Percentiles rank a stretch among this genome's conserved stretches.
phyloP scores from a whole-genome alignment of 805 yeast genomes.

The Candida xyloterini region DNA sequence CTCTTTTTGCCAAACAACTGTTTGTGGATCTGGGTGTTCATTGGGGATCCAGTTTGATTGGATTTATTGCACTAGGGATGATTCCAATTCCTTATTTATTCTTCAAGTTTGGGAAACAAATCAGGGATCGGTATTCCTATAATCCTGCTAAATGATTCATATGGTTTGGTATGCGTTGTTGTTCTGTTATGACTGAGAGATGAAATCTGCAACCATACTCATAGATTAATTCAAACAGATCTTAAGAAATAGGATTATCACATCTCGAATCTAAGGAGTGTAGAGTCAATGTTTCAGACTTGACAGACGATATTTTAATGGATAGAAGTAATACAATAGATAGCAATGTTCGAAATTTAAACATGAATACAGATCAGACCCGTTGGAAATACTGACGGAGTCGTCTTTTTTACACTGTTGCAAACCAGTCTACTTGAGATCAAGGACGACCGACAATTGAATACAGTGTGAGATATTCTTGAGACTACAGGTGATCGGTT shows the following conservation, averaged over 20 bases:
- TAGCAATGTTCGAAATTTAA: background rate
- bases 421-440: background rate
- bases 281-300: background rate
- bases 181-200: background rate
- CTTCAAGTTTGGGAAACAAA: slow-evolving; percentile 48
- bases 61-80: slow-evolving; percentile 49
- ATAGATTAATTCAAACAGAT: background rate
- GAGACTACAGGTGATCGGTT: background rate
- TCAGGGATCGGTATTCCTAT: slow-evolving; percentile 4
- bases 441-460: background rate
- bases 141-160: slow-evolving; percentile 26
- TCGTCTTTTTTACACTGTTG: background rate
- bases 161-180: background rate
- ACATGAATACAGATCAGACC: background rate
- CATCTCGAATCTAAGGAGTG: background rate
- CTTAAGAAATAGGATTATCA: background rate
- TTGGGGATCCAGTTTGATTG: slow-evolving; percentile 69
- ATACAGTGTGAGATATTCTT: background rate
- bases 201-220: background rate
- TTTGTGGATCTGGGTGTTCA: slow-evolving; percentile 57
- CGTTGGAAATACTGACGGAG: background rate
- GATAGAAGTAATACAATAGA: background rate
- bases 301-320: too few relatives aligned
- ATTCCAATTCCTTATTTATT: slow-evolving; percentile 67
- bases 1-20: slow-evolving; percentile 59